phyloP scores from a whole-genome alignment of 495 filamentous ascomycete genomes.

The Jackrogersella minutella region DNA sequence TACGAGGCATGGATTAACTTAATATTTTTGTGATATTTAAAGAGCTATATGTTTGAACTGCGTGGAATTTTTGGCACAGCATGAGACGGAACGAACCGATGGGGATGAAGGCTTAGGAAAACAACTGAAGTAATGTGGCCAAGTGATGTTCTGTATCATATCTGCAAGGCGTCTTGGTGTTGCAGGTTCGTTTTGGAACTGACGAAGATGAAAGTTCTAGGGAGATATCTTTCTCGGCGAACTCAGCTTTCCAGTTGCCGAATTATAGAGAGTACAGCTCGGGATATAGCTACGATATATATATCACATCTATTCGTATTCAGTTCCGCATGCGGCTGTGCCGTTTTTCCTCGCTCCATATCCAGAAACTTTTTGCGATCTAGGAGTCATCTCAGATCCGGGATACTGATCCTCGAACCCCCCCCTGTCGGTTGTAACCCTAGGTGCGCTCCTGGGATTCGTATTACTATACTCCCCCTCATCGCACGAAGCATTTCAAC shows the following conservation, averaged over 20 bases:
- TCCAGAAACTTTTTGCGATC: too few relatives aligned
- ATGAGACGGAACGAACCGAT: constrained; percentile 3
- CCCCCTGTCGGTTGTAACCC: too few relatives aligned
- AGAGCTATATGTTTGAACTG: neutral
- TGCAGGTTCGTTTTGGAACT: constrained; percentile 5
- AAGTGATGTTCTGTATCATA: constrained; percentile 29
- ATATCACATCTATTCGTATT: constrained; percentile 22
- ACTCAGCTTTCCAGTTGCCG: neutral
- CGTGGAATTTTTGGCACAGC: neutral
- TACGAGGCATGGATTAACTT: neutral
- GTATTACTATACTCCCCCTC: too few relatives aligned
- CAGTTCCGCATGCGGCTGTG: too few relatives aligned
- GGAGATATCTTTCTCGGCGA: neutral
- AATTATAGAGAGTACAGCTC: neutral
- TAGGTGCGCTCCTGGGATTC: too few relatives aligned
- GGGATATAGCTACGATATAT: constrained; percentile 18
- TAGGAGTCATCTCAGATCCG: too few relatives aligned
- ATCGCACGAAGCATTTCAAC: neutral
- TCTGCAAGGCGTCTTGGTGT: constrained; percentile 32
- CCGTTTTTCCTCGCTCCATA: too few relatives aligned
- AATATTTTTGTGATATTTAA: neutral
- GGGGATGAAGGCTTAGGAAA: constrained; percentile 3
- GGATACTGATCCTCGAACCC: too few relatives aligned
- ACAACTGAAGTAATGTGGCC: neutral
- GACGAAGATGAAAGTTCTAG: neutral